Evolutionary conservation across 257 asterid species (phyloP), one percentile per base, ranked within the genome.

Genomic region (Craterostigma plantagineum): DNA sequence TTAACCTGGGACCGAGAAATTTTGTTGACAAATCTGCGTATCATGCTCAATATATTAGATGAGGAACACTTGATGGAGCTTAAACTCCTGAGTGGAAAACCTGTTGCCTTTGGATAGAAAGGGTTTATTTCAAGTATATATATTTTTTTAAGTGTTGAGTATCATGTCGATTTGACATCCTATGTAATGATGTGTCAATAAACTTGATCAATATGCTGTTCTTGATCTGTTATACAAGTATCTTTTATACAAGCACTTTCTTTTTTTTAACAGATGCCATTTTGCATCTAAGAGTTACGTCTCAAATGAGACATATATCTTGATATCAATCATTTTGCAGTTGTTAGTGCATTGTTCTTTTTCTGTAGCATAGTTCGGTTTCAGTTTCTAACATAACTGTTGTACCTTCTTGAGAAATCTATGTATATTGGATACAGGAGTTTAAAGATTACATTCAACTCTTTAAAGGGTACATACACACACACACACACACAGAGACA

Each of bases 1-100:
- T 79, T 84, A 64, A 84, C 80, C 62, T 84, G 96, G 96, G 96
- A 84, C 33, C 81, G 73, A 55, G 93, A 84, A 69, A 60, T 75
- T 43, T 45, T 84, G 62, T 54, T 79, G 70, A 84, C 96, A 54
- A 64, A 84, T 68, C 93, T 84, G 51, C 93, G 95, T 45, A 80
- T 71, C 46, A 56, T 56, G 67, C 92, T 84, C 60, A 76, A 74
- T 67, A 70, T 84, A 46, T 84, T 91, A 62, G 75, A 84, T 69
- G 95, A 84, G 62, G 95, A 79, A 63, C 93, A 84, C 67, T 84
- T 76, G 81, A 59, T 52, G 64, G 87, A 76, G 83, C 66, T 84
- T 51, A 84, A 72, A 76, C 52, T 62, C 68, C 68, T 84, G 51
- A 63, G 72, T 62, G 63, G 67, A 65, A 66, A 58, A 51, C 59